Evolutionary conservation across 192 early-diverging fungal species (phyloP).

Genomic region (Linnemannia hyalina): DNA sequence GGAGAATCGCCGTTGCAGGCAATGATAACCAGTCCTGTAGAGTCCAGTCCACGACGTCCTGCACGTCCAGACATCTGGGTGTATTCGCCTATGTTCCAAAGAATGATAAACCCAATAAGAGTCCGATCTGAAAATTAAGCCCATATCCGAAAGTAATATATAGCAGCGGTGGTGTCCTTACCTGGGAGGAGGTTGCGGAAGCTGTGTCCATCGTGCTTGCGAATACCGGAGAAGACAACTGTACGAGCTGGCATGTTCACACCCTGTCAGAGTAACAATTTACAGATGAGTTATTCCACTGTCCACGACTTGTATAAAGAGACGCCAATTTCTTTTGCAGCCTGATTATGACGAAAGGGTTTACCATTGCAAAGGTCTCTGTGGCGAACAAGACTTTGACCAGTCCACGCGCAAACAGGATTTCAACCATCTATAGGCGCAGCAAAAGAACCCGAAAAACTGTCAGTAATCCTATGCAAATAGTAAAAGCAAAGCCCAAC

Average conservation of each 20-base stretch:
- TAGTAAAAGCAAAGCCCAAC: neutral
- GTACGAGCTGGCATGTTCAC: constrained; percentile 97
- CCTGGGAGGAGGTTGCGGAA: constrained; percentile 92
- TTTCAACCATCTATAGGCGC: constrained; percentile 86
- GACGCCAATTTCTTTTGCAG: neutral
- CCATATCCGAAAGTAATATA: neutral
- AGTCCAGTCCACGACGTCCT: constrained; percentile 93
- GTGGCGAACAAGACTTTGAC: constrained; percentile 97
- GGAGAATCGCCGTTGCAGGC: constrained; percentile 68
- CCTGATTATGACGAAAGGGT: neutral
- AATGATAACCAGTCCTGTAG: constrained; percentile 94
- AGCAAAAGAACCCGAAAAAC: no score
- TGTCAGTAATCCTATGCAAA: neutral
- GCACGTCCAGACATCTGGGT: constrained; percentile 99
- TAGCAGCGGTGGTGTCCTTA: constrained; percentile 20
- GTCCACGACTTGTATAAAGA: neutral
- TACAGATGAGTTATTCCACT: neutral
- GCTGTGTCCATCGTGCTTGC: constrained; percentile 93
- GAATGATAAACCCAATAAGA: neutral
- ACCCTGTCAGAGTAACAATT: constrained; percentile 63
- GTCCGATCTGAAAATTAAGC: neutral
- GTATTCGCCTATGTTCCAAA: constrained; percentile 80
- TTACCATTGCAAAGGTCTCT: constrained; percentile 98
- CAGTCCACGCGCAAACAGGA: constrained; percentile 90
- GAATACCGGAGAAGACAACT: constrained; percentile 92